These are phyloP conservation scores for Hypoxylon sp. DNA, from an alignment of 2,329 filamentous ascomycete genomes.

Conservation along the genomic window DNA sequence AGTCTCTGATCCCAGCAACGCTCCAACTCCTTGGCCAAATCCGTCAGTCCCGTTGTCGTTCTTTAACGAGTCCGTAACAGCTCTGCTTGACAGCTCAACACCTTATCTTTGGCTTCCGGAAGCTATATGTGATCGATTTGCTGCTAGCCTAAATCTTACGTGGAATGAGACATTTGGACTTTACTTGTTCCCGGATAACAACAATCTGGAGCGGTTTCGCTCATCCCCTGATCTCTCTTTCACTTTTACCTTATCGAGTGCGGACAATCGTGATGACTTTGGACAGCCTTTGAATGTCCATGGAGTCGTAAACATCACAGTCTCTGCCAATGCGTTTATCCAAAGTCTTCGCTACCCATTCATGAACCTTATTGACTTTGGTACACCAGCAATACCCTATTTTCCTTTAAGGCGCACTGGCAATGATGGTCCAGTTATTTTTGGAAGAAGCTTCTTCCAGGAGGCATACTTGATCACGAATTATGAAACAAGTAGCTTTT, in stretches of 20 bases:
- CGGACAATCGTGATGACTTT: constrained; percentile 68
- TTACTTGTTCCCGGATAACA: constrained; percentile 73
- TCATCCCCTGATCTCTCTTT: constrained; percentile 65
- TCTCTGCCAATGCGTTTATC: constrained; percentile 67
- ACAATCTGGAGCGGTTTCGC: constrained; percentile 65
- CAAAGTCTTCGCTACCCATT: constrained; percentile 67
- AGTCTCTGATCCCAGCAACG: constrained; percentile 53
- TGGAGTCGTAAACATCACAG: constrained; percentile 70
- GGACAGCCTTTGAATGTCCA: constrained; percentile 64
- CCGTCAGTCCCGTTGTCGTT: constrained; percentile 58
- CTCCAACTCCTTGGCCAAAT: constrained; percentile 59
- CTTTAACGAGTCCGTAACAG: constrained; percentile 65
- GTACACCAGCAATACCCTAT: constrained; percentile 67
- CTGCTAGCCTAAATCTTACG: constrained; percentile 72
- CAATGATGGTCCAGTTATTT: constrained; percentile 69
- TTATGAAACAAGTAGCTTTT: constrained; percentile 69
- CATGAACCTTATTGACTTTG: constrained; percentile 61
- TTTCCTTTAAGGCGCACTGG: constrained; percentile 75
- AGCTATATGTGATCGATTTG: constrained; percentile 74
- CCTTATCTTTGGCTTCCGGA: constrained; percentile 75
- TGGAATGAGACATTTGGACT: constrained; percentile 75
- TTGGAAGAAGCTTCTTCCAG: constrained; percentile 79
- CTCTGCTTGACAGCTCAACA: constrained; percentile 74
- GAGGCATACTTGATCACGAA: constrained; percentile 74
- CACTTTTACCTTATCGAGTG: constrained; percentile 70